Evolutionary conservation across 2,329 filamentous ascomycete species (phyloP).

Genomic region (Fusarium dimerum): DNA sequence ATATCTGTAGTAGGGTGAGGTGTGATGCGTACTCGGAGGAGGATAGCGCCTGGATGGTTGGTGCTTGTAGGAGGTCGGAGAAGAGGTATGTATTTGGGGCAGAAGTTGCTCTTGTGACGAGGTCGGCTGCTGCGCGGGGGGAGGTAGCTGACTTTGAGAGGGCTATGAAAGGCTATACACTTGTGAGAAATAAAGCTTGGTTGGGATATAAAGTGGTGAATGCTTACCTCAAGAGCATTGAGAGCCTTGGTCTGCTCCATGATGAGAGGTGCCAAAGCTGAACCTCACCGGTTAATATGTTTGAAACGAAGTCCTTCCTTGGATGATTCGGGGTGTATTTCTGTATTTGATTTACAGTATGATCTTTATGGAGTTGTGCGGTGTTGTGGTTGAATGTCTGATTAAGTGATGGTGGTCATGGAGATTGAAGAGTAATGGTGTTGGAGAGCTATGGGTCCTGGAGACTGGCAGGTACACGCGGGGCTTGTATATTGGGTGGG

Average conservation of each 20-base stretch:
- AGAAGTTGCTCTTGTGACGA: constrained; percentile 87
- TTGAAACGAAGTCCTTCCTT: too few species aligned
- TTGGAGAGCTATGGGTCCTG: too few species aligned
- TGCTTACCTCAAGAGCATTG: constrained; percentile 60
- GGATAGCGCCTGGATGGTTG: constrained; percentile 74
- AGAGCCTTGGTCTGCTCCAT: constrained; percentile 77
- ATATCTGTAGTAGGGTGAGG: constrained; percentile 78
- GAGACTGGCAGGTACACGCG: too few species aligned
- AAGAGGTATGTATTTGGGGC: constrained; percentile 90
- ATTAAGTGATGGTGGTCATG: too few species aligned
- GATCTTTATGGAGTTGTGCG: too few species aligned
- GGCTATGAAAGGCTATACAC: constrained; percentile 79
- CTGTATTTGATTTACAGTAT: too few species aligned
- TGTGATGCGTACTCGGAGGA: constrained; percentile 61
- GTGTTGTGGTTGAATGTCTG: too few species aligned
- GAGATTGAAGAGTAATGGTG: too few species aligned
- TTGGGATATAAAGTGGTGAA: fast-evolving
- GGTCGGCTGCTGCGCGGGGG: constrained; percentile 79
- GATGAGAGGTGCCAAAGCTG: constrained; percentile 26
- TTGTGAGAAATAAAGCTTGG: constrained; percentile 13
- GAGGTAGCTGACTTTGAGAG: constrained; percentile 85
- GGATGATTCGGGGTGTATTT: too few species aligned
- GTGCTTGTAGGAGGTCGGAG: constrained; percentile 82
- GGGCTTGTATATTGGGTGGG: too few species aligned
- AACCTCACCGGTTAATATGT: constrained; percentile 17